Percentiles rank a stretch among this genome's conserved stretches.
Evolutionary conservation across 768 basidiomycete genomes (phyloP).

Genomic region (Trametopsis cervina): DNA sequence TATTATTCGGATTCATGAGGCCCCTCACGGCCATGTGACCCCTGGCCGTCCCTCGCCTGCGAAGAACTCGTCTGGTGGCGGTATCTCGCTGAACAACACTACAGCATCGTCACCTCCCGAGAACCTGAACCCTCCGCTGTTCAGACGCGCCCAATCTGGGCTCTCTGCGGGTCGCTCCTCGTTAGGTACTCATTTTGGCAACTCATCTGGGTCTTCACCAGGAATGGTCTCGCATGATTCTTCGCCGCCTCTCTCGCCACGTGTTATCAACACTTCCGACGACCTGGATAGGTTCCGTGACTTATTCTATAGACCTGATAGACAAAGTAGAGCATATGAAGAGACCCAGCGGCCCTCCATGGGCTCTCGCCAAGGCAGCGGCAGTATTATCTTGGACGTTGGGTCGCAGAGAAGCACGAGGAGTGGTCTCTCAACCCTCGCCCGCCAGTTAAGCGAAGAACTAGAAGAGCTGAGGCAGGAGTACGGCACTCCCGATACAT

Average conservation of each 20-base stretch:
- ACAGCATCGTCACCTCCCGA: constrained; percentile 23
- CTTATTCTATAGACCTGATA: constrained; percentile 55
- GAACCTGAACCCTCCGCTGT: constrained; percentile 19
- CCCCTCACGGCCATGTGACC: not conserved
- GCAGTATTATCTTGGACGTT: constrained; percentile 25
- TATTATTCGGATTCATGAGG: constrained; percentile 3
- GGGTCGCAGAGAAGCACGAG: constrained; percentile 20
- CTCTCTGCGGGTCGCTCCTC: constrained; percentile 6
- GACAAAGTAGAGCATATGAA: not conserved
- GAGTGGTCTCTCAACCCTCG: constrained; percentile 32
- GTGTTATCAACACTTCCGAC: constrained; percentile 43
- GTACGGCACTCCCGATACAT: constrained; percentile 14
- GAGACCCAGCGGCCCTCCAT: constrained; percentile 12
- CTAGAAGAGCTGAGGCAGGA: constrained; percentile 24
- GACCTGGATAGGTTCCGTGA: constrained; percentile 72
- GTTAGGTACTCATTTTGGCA: constrained; percentile 7
- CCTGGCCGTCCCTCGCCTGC: not conserved
- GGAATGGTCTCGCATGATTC: constrained; percentile 25
- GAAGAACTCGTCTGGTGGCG: constrained; percentile 7
- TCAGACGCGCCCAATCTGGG: constrained; percentile 14
- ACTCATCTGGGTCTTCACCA: constrained; percentile 21
- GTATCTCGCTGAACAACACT: constrained; percentile 17
- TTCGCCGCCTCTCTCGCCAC: constrained; percentile 38
- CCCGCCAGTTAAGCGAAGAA: constrained; percentile 34
- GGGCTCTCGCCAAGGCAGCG: constrained; percentile 17